Evolutionary conservation across 1,284 basidiomycete genomes (phyloP), one percentile per base, ranked within the genome.

Genomic region (Exsudoporus floridanus): DNA sequence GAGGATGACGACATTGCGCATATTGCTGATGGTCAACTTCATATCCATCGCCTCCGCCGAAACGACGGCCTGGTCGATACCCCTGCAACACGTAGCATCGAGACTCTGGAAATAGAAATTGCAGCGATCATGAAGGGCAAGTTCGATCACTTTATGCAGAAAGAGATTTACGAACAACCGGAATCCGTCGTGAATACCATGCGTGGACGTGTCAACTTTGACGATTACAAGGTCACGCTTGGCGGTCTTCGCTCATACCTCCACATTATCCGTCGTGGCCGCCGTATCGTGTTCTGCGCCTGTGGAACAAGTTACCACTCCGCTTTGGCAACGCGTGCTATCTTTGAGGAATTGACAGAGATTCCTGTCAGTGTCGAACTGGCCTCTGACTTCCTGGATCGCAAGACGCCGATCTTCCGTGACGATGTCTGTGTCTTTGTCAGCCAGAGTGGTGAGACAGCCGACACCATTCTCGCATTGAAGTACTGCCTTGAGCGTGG

Each of bases 91-190:
- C 92, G 97, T 64, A 94, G 86, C 60, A 99, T 99, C 74, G 97
- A 99, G 79, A 98, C 95, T 16, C 87, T 99, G 66, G 97, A 99
- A 77, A 89, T 99, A 66, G 97, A 99, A 74, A 86, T 99, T 46
- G 97, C 96, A 34, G 97, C 97, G 66, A 99, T 99, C 78, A 99
- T 99, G 97, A 99, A 99, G 83, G 97, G 97, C 71, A 93, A 94
- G 73, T 99, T 98, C 72, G 93, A 96, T 71, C 95, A 97, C 74
- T 99, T 99, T 75, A 99, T 99, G 97, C 96, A 99, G 74, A 99
- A 99, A 80, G 97, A 99, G 75, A 99, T 99, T 69, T 99, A 97
- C 81, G 97, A 99, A 73, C 97, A 99, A 76, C 97, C 96, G 56
- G 97, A 99, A 71, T 98, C 94, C 43, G 97, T 99, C 62, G 94